Conservation (phyloP, 2,329 filamentous ascomycete genomes). For the Botryosphaeria dothidea region DNA sequence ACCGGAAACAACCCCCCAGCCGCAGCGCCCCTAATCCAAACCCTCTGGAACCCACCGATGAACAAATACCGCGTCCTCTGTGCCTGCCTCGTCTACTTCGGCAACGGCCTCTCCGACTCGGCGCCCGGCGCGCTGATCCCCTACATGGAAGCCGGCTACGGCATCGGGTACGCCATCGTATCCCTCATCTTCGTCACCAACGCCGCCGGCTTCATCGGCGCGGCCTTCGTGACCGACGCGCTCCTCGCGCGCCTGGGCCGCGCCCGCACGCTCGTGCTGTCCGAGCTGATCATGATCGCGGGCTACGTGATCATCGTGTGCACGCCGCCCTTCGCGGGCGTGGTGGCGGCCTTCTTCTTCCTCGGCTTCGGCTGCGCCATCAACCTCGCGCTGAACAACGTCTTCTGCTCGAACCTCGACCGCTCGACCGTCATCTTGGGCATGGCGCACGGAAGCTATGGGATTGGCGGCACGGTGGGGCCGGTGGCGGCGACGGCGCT, state of each 20-base stretch:
- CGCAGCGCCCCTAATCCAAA: conserved; percentile 53
- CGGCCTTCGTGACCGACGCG: conserved; percentile 68
- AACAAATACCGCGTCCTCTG: conserved; percentile 70
- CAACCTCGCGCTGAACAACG: conserved; percentile 57
- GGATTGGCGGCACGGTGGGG: conserved; percentile 55
- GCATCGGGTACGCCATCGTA: conserved; percentile 75
- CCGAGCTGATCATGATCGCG: conserved; percentile 57
- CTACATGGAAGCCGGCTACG: conserved; percentile 75
- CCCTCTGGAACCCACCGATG: conserved; percentile 59
- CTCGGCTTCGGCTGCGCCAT: conserved; percentile 57
- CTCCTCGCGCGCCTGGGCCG: conserved; percentile 66
- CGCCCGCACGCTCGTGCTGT: conserved; percentile 62
- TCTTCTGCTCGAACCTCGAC: conserved; percentile 56
- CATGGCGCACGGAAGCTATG: conserved; percentile 64
- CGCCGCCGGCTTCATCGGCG: conserved; percentile 73
- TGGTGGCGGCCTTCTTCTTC: conserved; percentile 69
- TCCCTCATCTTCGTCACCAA: conserved; percentile 81
- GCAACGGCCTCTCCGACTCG: conserved; percentile 69
- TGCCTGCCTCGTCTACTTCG: conserved; percentile 66
- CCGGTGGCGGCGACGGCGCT: conserved; percentile 76
- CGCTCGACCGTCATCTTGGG: conserved; percentile 58
- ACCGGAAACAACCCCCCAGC: conserved; percentile 55
- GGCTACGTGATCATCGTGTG: conserved; percentile 67
- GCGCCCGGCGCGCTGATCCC: conserved; percentile 77
- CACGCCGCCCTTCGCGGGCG: conserved; percentile 63